Percentiles rank a stretch among this genome's conserved stretches.
Evolutionary conservation across 2,329 filamentous ascomycete species (phyloP).

Genomic region (Fusarium duplospermum): DNA sequence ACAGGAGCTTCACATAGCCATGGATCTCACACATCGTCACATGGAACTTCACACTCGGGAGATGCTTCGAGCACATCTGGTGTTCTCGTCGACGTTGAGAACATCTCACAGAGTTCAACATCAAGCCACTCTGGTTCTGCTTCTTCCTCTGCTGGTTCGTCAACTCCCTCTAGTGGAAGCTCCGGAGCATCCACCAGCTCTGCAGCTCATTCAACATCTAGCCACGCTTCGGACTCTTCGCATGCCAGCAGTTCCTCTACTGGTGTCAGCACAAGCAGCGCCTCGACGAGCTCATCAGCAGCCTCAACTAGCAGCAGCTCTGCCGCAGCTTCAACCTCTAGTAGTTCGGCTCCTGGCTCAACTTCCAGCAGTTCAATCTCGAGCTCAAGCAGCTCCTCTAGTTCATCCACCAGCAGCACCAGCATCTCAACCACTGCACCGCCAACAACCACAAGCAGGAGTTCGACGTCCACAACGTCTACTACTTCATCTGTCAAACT

Average conservation of each 20-base stretch:
- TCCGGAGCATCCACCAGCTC: background rate
- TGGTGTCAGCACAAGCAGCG: background rate
- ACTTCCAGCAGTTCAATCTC: background rate
- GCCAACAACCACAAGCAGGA: background rate
- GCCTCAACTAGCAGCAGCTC: background rate
- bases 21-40: background rate
- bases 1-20: background rate
- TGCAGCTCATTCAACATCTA: background rate
- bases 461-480: background rate
- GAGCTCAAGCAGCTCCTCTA: background rate
- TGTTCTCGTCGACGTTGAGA: background rate
- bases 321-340: background rate
- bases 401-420: background rate
- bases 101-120: background rate
- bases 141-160: background rate
- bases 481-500: slow-evolving; percentile 2
- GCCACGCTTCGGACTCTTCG: background rate
- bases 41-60: background rate
- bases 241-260: background rate
- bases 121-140: background rate
- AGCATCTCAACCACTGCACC: background rate
- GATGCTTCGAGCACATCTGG: background rate
- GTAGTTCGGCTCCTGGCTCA: background rate
- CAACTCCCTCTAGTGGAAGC: background rate
- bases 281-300: background rate